Evolutionary conservation across 192 early-diverging fungal species (phyloP).

Genomic region (Gonapodya sp.): DNA sequence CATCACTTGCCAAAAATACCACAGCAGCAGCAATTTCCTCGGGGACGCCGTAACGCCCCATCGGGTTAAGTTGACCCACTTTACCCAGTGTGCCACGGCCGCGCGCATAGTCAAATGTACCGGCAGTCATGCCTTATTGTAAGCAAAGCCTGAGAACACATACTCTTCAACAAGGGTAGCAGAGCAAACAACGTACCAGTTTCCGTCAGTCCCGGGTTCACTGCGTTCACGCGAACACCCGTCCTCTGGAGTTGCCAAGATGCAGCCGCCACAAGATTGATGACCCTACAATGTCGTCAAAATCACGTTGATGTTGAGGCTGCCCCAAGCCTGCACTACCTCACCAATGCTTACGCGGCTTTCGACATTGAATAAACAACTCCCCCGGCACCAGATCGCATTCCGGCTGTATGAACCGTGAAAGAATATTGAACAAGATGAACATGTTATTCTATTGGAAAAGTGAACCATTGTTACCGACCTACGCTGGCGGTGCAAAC

Average conservation of each 20-base stretch:
- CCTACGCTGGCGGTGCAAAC: constrained; percentile 35
- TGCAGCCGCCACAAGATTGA: constrained; percentile 31
- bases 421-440: background rate
- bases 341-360: constrained; percentile 23
- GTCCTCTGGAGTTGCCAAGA: constrained; percentile 28
- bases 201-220: constrained; percentile 36
- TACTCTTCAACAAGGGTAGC: background rate
- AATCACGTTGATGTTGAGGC: background rate
- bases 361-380: constrained; percentile 42
- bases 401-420: constrained; percentile 23
- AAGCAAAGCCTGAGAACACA: background rate
- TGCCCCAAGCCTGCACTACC: background rate
- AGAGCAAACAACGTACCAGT: constrained; percentile 12
- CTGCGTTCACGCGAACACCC: constrained; percentile 38
- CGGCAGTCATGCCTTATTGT: constrained; percentile 29
- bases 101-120: constrained; percentile 32
- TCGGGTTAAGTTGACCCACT: constrained; percentile 42
- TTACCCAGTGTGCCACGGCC: constrained; percentile 25
- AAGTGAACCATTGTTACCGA: background rate
- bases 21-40: constrained; percentile 32
- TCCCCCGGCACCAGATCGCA: constrained; percentile 23
- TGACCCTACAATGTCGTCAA: constrained; percentile 11
- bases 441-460: background rate
- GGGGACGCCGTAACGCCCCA: constrained; percentile 10
- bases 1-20: constrained; percentile 35